Percentiles rank a stretch among this genome's conserved stretches.
Conservation (phyloP, 2,329 filamentous ascomycete species). For the Colletotrichum tanaceti region DNA sequence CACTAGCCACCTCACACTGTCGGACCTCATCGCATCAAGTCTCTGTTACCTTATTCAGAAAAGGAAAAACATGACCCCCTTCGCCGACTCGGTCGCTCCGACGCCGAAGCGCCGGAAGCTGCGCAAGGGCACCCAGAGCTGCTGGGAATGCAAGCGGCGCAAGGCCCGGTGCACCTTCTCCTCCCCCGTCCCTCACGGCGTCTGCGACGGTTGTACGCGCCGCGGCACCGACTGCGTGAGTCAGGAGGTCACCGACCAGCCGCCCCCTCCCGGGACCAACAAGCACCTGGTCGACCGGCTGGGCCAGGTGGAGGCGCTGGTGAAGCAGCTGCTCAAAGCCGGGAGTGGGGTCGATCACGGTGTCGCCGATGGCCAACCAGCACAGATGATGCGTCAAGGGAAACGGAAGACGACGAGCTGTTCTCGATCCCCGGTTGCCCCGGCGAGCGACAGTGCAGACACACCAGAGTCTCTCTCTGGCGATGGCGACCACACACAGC, state of each 20-base stretch:
- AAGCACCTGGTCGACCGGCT: slow-evolving; percentile 50
- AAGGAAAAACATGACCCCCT: too few relatives aligned
- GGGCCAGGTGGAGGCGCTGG: slow-evolving; percentile 51
- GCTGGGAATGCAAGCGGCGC: slow-evolving; percentile 39
- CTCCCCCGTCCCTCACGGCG: not conserved
- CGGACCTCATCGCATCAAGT: too few relatives aligned
- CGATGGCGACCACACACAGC: not conserved
- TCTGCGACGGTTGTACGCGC: slow-evolving; percentile 52
- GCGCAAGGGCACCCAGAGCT: slow-evolving; percentile 37
- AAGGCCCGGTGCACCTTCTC: slow-evolving; percentile 31
- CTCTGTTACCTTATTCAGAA: too few relatives aligned
- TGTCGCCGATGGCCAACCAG: not conserved
- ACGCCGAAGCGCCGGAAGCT: slow-evolving; percentile 31
- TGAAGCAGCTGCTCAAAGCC: slow-evolving; percentile 46
- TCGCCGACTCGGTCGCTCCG: not conserved
- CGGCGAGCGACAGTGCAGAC: not conserved
- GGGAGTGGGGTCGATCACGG: not conserved
- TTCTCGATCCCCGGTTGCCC: not conserved
- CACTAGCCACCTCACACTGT: not conserved
- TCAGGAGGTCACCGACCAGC: slow-evolving; percentile 55
- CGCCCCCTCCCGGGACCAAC: slow-evolving; percentile 36
- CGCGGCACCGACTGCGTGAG: slow-evolving; percentile 58
- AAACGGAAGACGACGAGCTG: not conserved
- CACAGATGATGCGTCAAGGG: not conserved
- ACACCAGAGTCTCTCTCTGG: not conserved